Evolutionary conservation across 2,329 filamentous ascomycete genomes (phyloP).

Genomic region (Fusarium cicatricum): DNA sequence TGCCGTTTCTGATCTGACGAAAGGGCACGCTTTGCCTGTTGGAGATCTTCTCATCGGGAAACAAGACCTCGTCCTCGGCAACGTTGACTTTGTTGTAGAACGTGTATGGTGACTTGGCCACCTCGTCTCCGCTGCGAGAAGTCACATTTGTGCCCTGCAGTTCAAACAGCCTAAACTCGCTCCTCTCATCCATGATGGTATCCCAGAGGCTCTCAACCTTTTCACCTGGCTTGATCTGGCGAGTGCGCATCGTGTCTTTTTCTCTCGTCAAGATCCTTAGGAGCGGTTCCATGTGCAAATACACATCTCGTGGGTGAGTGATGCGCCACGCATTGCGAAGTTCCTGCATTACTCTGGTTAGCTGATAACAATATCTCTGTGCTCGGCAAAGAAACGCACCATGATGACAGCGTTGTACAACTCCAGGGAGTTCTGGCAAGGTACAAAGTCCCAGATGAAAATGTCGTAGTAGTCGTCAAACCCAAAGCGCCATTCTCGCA

Average conservation of each 20-base stretch:
- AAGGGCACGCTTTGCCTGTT: slow-evolving; percentile 31
- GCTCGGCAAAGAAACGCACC: slow-evolving; percentile 2
- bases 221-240: slow-evolving; percentile 38
- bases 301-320: slow-evolving; percentile 32
- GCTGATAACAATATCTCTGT: fast-evolving
- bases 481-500: slow-evolving; percentile 40
- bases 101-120: slow-evolving; percentile 22
- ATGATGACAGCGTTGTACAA: slow-evolving; percentile 33
- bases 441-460: slow-evolving; percentile 42
- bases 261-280: slow-evolving; percentile 35
- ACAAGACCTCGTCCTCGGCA: slow-evolving; percentile 38
- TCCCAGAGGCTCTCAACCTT: slow-evolving; percentile 38
- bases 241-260: slow-evolving; percentile 34
- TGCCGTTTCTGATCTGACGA: slow-evolving; percentile 34
- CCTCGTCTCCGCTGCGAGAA: neutral
- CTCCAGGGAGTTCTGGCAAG: slow-evolving; percentile 17
- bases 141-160: slow-evolving; percentile 10
- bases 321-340: slow-evolving; percentile 42
- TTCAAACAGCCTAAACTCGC: slow-evolving; percentile 24
- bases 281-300: slow-evolving; percentile 35
- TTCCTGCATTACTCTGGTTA: slow-evolving; percentile 24
- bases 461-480: slow-evolving; percentile 44
- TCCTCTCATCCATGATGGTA: slow-evolving; percentile 24
- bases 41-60: slow-evolving; percentile 34
- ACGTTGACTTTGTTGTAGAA: slow-evolving; percentile 41